Percentiles rank a stretch among this genome's conserved stretches.
phyloP scores from a whole-genome alignment of 1,284 basidiomycete genomes.

The Apiotrichum porosum region DNA sequence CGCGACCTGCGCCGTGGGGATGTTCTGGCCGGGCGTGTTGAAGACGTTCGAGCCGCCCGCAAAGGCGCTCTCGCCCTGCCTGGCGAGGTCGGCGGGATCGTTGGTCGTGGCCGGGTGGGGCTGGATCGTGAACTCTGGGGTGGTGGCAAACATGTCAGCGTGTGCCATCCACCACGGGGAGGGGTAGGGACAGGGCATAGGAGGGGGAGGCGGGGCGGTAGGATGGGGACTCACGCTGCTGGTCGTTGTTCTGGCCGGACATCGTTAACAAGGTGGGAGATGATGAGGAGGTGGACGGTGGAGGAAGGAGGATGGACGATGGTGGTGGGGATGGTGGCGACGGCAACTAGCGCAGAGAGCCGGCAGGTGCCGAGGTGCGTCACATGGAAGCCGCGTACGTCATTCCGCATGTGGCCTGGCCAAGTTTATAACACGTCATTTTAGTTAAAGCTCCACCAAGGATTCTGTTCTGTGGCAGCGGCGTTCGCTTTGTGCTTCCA shows the following conservation, averaged over 20 bases:
- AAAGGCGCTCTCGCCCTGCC: constrained; percentile 22
- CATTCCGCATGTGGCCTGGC: too few relatives aligned
- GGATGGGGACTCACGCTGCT: constrained; percentile 29
- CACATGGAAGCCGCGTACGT: too few relatives aligned
- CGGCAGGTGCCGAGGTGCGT: too few relatives aligned
- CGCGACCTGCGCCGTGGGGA: constrained; percentile 35
- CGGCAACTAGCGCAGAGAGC: too few relatives aligned
- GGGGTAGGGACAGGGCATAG: neutral
- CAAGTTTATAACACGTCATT: too few relatives aligned
- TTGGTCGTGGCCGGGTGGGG: constrained; percentile 50
- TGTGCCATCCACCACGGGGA: neutral
- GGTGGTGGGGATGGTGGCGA: too few relatives aligned
- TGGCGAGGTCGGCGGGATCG: constrained; percentile 45
- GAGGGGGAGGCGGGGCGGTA: neutral
- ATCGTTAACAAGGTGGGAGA: too few relatives aligned
- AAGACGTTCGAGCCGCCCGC: constrained; percentile 35
- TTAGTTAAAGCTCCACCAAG: too few relatives aligned
- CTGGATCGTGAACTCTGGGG: constrained; percentile 47
- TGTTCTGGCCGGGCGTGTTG: constrained; percentile 40
- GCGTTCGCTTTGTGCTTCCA: too few relatives aligned
- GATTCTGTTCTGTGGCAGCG: too few relatives aligned
- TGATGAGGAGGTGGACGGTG: too few relatives aligned
- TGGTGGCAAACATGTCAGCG: neutral
- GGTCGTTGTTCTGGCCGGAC: constrained; percentile 22
- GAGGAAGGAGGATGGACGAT: too few relatives aligned